These are phyloP conservation scores for Nicotiana tomentosiformis DNA, from an alignment of 257 asterid genomes.

Conservation along the genomic window DNA sequence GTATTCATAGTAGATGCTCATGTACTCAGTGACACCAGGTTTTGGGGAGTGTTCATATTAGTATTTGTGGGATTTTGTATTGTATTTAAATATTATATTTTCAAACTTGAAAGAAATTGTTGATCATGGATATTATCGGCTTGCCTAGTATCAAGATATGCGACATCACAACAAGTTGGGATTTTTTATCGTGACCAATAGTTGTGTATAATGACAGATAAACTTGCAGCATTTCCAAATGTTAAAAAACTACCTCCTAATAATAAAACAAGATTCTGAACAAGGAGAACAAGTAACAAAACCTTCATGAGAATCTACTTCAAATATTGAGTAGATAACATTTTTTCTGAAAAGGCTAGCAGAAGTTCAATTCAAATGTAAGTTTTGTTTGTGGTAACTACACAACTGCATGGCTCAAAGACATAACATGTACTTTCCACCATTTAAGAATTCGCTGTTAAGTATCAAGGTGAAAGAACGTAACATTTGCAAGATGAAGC, in stretches of 20 bases:
- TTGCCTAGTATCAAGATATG: too few species aligned
- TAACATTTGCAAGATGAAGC: not conserved
- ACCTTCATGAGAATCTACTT: not conserved
- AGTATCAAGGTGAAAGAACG: not conserved
- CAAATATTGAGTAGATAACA: not conserved
- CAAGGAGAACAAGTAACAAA: not conserved
- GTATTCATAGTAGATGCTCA: too few species aligned
- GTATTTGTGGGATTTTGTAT: too few species aligned
- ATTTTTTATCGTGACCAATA: slow-evolving; percentile 23
- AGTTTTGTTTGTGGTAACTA: not conserved
- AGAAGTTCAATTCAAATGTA: not conserved
- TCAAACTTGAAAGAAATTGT: too few species aligned
- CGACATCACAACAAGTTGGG: too few species aligned
- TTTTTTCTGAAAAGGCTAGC: not conserved
- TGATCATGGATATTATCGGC: too few species aligned
- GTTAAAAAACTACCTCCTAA: not conserved
- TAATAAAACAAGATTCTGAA: not conserved
- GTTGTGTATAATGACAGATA: slow-evolving; percentile 76
- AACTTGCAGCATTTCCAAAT: slow-evolving; percentile 46
- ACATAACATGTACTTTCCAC: not conserved
- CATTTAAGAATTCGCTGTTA: not conserved
- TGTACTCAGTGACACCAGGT: too few species aligned
- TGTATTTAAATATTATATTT: too few species aligned
- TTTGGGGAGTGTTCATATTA: too few species aligned
- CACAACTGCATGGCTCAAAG: not conserved